These are phyloP conservation scores for Leccinellum luteum DNA, from an alignment of 768 basidiomycete genomes.

Conservation along the genomic window DNA sequence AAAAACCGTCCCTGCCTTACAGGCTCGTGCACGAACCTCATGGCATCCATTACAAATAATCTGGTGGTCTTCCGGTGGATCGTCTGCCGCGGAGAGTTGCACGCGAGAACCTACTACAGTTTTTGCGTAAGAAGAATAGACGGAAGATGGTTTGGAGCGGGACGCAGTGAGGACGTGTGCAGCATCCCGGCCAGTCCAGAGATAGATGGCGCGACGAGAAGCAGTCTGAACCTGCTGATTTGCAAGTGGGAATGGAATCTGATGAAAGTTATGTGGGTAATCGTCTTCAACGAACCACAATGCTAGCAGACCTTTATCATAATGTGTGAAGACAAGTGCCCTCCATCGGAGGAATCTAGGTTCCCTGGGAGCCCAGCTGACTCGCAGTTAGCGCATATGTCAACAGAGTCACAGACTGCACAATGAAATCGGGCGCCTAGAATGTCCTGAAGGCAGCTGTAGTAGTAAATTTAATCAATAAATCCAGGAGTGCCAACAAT, in stretches of 20 bases:
- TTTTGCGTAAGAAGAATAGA: constrained; percentile 61
- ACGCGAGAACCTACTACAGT: constrained; percentile 60
- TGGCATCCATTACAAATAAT: constrained; percentile 60
- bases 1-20: background rate
- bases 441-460: constrained; percentile 84
- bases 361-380: constrained; percentile 84
- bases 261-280: constrained; percentile 4
- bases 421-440: constrained; percentile 93
- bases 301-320: constrained; percentile 75
- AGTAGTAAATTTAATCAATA: background rate
- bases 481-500: background rate
- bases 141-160: constrained; percentile 54
- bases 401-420: constrained; percentile 79
- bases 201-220: constrained; percentile 66
- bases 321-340: constrained; percentile 83
- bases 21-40: constrained; percentile 40
- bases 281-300: background rate
- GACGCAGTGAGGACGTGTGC: constrained; percentile 50
- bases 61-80: constrained; percentile 49
- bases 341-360: constrained; percentile 71
- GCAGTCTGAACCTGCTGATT: constrained; percentile 71
- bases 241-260: constrained; percentile 88
- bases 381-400: constrained; percentile 87
- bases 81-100: constrained; percentile 31
- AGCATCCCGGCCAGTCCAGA: constrained; percentile 78